These are phyloP conservation scores for Poa pratensis DNA, from an alignment of 176 grass and related monocot species.

Conservation along the genomic window DNA sequence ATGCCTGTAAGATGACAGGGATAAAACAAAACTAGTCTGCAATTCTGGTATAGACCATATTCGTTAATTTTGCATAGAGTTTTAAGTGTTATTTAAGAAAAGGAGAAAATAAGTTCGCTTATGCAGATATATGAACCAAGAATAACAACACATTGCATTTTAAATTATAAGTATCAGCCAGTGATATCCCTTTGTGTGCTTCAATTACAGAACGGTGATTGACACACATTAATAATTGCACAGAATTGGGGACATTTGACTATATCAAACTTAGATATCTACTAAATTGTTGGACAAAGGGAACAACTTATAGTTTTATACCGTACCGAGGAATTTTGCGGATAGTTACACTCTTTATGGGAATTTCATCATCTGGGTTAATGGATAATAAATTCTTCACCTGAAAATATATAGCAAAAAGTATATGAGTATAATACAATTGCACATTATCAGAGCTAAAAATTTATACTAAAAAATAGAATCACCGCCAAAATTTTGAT, in stretches of 20 bases:
- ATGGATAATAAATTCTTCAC: slow-evolving; percentile 91
- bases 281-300: slow-evolving; percentile 2
- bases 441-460: neutral
- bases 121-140: neutral
- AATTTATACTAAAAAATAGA: neutral
- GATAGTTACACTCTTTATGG: slow-evolving; percentile 78
- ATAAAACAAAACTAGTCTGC: neutral
- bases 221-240: slow-evolving; percentile 5
- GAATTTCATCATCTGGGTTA: slow-evolving; percentile 64
- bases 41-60: neutral
- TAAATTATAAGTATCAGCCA: neutral
- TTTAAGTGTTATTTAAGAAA: neutral
- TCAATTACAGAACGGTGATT: neutral
- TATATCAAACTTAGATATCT: neutral
- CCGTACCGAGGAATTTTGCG: slow-evolving; percentile 88
- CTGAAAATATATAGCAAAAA: slow-evolving; percentile 52
- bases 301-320: slow-evolving; percentile 14
- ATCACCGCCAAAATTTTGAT: neutral
- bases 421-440: neutral
- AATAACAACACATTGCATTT: neutral
- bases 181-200: slow-evolving; percentile 24
- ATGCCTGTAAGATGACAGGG: neutral
- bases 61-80: neutral
- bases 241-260: neutral
- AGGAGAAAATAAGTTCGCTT: neutral